phyloP scores from a whole-genome alignment of 495 filamentous ascomycete species.

The Opeltia flavorubescens region DNA sequence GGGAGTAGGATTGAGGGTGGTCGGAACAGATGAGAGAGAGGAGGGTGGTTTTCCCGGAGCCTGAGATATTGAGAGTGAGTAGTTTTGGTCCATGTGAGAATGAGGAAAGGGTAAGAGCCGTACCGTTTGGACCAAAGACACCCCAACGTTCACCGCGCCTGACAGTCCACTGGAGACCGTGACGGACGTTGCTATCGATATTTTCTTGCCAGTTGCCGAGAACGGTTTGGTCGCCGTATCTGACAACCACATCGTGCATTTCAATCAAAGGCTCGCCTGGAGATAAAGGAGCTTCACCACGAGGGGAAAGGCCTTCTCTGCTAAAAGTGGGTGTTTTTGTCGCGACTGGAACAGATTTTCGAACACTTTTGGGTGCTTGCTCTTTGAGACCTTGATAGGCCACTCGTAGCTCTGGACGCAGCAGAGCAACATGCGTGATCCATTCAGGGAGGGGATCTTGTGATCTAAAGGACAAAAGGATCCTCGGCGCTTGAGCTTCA shows the following conservation, averaged over 20 bases:
- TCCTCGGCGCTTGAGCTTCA: constrained; percentile 44
- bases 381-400: constrained; percentile 41
- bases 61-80: constrained; percentile 10
- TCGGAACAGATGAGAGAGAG: constrained; percentile 87
- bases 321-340: not conserved
- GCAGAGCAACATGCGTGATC: constrained; percentile 67
- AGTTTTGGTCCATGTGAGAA: not conserved
- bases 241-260: constrained; percentile 69
- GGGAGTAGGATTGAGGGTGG: constrained; percentile 85
- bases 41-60: constrained; percentile 82
- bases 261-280: constrained; percentile 58
- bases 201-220: constrained; percentile 66
- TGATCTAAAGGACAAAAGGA: constrained; percentile 65
- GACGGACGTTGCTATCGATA: constrained; percentile 26
- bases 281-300: not conserved
- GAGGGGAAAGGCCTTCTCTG: constrained; percentile 8
- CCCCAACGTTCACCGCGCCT: constrained; percentile 77
- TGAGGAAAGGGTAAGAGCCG: not conserved
- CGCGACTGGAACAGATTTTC: not conserved
- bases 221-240: constrained; percentile 62
- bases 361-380: constrained; percentile 25
- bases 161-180: constrained; percentile 71
- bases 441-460: constrained; percentile 80
- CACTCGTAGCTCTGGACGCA: constrained; percentile 47
- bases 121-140: constrained; percentile 77